Base-by-base conservation (phyloP, 1,284 basidiomycete genomes). In the Apiotrichum sp. region DNA sequence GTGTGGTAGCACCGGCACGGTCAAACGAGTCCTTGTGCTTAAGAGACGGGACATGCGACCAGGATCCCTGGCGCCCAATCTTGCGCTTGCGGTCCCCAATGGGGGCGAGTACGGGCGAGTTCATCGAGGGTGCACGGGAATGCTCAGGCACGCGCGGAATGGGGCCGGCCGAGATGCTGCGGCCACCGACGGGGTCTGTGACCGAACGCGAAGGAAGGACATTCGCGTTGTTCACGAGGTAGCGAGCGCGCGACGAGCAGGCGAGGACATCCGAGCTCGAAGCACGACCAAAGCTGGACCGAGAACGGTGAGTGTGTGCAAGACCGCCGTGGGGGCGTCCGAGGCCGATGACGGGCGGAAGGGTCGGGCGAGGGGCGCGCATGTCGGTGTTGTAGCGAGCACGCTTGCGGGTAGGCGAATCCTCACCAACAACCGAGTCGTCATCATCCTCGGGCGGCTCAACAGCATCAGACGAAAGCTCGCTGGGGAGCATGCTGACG, bases 361-460 rank as follows among this genome's bases (percentile, higher is more conserved):
- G 50, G 2, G 61, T 62, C 11, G 61, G 57, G 9, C 57, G 55
- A 7, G 59, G 56, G 2, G 53, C 51, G 3, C 54, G 54, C n/a
- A 50, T 22, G 29, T 50, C 49, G 32, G 38, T 22, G 38, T 33
- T 45, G 52, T 58, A 43, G 14, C 59, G 59, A 4, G 59, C 59
- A 39, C 61, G 61, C 53, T 62, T 62, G 50, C 58, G 57, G 6
- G 61, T 62, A 3, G 61, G 61, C 34, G 61, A 62, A 53, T 62
- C 61, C 53, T 57, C 57, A 47, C 52, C 61, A 16, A 50, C 57
- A 3, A 43, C 40, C 38, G 50, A 57, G 32, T 62, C 61, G 29
- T 62, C 61, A n/a, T 59, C 61, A 33, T 59, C 61, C 50, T 62
- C 61, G 45, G 61, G 57, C 1, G 58, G 50, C 58, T 62, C 61